A percentile compares a stretch with the other conserved stretches of the same genome.
Evolutionary conservation across 768 basidiomycete genomes (phyloP).

Genomic region (Russula vinacea): DNA sequence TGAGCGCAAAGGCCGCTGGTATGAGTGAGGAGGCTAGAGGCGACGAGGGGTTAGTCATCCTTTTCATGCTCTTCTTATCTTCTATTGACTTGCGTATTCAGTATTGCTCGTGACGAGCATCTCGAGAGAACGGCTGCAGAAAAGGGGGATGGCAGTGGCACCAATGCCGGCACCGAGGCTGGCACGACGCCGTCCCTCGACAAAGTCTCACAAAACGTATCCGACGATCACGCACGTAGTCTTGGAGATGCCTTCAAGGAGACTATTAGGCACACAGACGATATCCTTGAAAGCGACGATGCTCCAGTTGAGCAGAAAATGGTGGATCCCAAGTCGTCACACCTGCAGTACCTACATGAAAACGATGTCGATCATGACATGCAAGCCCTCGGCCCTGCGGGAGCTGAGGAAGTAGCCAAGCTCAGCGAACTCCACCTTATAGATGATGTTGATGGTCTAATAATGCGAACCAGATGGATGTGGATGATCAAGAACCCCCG

Average conservation of each 20-base stretch:
- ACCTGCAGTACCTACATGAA: slow-evolving; percentile 74
- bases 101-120: slow-evolving; percentile 3
- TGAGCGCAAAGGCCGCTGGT: slow-evolving; percentile 12
- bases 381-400: slow-evolving; percentile 88
- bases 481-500: slow-evolving; percentile 40
- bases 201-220: slow-evolving; percentile 35
- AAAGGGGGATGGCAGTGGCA: slow-evolving; percentile 31
- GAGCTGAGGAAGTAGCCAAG: slow-evolving; percentile 77
- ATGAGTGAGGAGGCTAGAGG: slow-evolving; percentile 12
- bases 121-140: slow-evolving; percentile 7
- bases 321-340: slow-evolving; percentile 43
- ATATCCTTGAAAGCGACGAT: slow-evolving; percentile 57
- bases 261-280: slow-evolving; percentile 77
- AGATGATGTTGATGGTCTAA: slow-evolving; percentile 49
- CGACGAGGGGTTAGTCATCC: slow-evolving; percentile 15
- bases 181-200: slow-evolving; percentile 43
- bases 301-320: slow-evolving; percentile 33
- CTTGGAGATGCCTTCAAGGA: slow-evolving; percentile 83
- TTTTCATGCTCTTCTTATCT: neutral
- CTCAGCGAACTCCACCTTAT: slow-evolving; percentile 76
- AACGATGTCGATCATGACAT: slow-evolving; percentile 67
- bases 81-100: slow-evolving; percentile 1
- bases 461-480: slow-evolving; percentile 47
- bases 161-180: slow-evolving; percentile 45
- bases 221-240: slow-evolving; percentile 58